Base-by-base conservation (phyloP, 2,329 filamentous ascomycete genomes). In the Triangularia verruculosa region DNA sequence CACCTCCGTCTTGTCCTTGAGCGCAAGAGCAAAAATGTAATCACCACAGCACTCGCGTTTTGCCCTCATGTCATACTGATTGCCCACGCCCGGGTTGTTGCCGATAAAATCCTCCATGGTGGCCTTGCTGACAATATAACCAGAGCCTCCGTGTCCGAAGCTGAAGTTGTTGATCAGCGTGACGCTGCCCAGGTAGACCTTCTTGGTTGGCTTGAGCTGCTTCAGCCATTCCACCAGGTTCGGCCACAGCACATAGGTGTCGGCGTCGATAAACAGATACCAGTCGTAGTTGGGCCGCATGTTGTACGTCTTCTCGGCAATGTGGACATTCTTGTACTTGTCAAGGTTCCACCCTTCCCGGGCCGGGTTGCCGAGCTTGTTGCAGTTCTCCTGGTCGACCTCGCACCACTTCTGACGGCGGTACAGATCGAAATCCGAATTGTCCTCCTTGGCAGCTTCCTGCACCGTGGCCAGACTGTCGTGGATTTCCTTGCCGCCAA, bases 261-360 rank as follows among this genome's bases (percentile, higher is more conserved):
- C 84, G 57, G 83, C 82, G 60, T 87, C 84, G 65, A 86, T 78
- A 66, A 84, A 86, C 13, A 87, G 71, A 69, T 85, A 87, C 84
- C 85, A 87, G 67, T 86, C 81, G 62, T 80, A 80, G 62, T 78
- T 70, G 9, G 84, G 83, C 8, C 80, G 78, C 72, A 82, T 73
- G 24, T 73, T 70, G 68, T 80, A 86, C 0, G 81, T 73, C 73
- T 84, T 83, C 72, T 85, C 80, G 12, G 83, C 80, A 71, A 86
- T 85, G 70, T 86, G 84, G 54, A 86, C 76, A 71, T 85, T 86
- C 73, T 87, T 87, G 76, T 85, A 87, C 74, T 86, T 86, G 75
- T 87, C 85, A 43, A 87, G 72, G 17, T 75, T 77, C 85, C 84
- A 87, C 1, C 77, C 78, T 22, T 78, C 74, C n/a, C 69, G 39